Percentiles rank a stretch among this genome's conserved stretches.
phyloP scores from a whole-genome alignment of 805 yeast genomes.

The Saccharomyces paradoxus region DNA sequence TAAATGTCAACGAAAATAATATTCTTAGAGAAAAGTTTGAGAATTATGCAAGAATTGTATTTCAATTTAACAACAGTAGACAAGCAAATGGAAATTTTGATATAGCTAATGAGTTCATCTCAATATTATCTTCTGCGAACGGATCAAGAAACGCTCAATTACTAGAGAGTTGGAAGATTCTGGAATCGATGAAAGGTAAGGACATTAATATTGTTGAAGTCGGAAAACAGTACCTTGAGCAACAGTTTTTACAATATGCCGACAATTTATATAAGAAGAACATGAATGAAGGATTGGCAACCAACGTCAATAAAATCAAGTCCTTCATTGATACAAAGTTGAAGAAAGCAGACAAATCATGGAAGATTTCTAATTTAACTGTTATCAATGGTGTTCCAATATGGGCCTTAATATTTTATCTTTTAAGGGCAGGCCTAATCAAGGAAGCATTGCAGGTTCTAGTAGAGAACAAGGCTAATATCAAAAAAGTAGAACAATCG shows the following conservation, averaged over 20 bases:
- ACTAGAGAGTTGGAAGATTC: slow-evolving; percentile 64
- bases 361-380: slow-evolving; percentile 49
- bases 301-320: slow-evolving; percentile 62
- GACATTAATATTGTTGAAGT: slow-evolving; percentile 40
- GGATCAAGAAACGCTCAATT: slow-evolving; percentile 65
- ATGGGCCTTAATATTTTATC: slow-evolving; percentile 88
- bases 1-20: slow-evolving; percentile 38
- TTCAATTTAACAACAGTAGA: slow-evolving; percentile 63
- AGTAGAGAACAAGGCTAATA: slow-evolving; percentile 53
- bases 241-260: slow-evolving; percentile 68
- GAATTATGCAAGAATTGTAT: slow-evolving; percentile 62
- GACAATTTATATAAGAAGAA: slow-evolving; percentile 51
- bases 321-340: slow-evolving; percentile 46
- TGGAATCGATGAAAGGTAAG: slow-evolving; percentile 34
- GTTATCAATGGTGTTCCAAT: slow-evolving; percentile 78
- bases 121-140: slow-evolving; percentile 39
- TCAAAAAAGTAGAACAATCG: slow-evolving; percentile 76
- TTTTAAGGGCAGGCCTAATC: slow-evolving; percentile 74
- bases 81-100: slow-evolving; percentile 45
- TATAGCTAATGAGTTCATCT: slow-evolving; percentile 51
- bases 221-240: slow-evolving; percentile 57
- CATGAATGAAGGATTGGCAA: slow-evolving; percentile 60
- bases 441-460: slow-evolving; percentile 72
- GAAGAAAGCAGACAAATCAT: slow-evolving; percentile 37
- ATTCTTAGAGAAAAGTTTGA: slow-evolving; percentile 52